Evolutionary conservation across 805 yeast species (phyloP).

Genomic region (Cyberlindnera amylophila): DNA sequence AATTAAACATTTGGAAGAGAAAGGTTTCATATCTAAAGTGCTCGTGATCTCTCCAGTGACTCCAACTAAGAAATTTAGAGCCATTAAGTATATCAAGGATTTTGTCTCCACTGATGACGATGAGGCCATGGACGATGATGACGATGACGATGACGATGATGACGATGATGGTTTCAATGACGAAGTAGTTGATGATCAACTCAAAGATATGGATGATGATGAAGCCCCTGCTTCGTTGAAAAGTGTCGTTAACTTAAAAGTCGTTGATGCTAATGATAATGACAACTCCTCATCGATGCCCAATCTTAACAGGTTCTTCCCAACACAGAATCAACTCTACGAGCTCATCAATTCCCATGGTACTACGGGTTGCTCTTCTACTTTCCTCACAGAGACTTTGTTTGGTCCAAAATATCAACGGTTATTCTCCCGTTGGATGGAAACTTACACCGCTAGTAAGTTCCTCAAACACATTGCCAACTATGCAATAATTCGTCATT

Average conservation of each 20-base stretch:
- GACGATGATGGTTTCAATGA: slow-evolving; percentile 32
- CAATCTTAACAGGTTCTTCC: slow-evolving; percentile 50
- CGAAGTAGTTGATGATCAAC: slow-evolving; percentile 28
- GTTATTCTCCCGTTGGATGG: slow-evolving; percentile 49
- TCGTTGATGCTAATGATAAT: slow-evolving; percentile 16
- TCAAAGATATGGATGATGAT: slow-evolving; percentile 22
- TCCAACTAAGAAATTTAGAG: slow-evolving; percentile 44
- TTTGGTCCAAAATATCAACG: slow-evolving; percentile 54
- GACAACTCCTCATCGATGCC: slow-evolving; percentile 19
- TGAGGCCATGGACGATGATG: slow-evolving; percentile 24
- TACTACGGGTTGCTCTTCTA: slow-evolving; percentile 53
- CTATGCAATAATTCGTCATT: slow-evolving; percentile 50
- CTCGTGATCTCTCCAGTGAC: slow-evolving; percentile 46
- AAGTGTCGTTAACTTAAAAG: slow-evolving; percentile 17
- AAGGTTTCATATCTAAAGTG: slow-evolving; percentile 46
- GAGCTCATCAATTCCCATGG: slow-evolving; percentile 41
- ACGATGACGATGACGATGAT: slow-evolving; percentile 28
- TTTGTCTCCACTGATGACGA: slow-evolving; percentile 30
- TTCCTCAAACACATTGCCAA: slow-evolving; percentile 30
- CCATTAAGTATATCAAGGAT: slow-evolving; percentile 41
- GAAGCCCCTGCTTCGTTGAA: slow-evolving; percentile 18
- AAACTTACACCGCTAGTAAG: slow-evolving; percentile 37
- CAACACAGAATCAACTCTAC: slow-evolving; percentile 61
- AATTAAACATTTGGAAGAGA: slow-evolving; percentile 40
- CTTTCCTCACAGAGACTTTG: slow-evolving; percentile 45